A percentile compares a stretch with the other conserved stretches of the same genome.
Evolutionary conservation across 2,329 filamentous ascomycete genomes (phyloP).

Genomic region (Phialocephala sp.): DNA sequence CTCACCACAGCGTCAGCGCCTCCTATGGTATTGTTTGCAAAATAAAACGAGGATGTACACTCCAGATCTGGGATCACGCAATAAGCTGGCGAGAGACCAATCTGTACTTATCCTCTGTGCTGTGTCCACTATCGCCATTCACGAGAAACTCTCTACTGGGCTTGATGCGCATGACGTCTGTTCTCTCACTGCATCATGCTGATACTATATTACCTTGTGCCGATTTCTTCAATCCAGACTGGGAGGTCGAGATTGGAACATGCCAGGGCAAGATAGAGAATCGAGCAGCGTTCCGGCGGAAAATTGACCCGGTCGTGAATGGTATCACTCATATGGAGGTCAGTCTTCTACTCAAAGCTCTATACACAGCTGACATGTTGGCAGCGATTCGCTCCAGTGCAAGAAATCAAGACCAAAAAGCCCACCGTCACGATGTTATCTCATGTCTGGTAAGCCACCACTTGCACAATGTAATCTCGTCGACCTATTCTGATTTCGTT

Average conservation of each 20-base stretch:
- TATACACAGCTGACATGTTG: background rate
- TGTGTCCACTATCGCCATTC: conserved; percentile 38
- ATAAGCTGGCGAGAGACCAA: conserved; percentile 62
- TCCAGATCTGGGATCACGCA: conserved; percentile 69
- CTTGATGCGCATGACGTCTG: conserved; percentile 36
- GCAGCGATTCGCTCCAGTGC: conserved; percentile 61
- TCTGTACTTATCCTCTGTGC: conserved; percentile 40
- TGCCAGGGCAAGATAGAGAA: conserved; percentile 61
- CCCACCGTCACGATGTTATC: conserved; percentile 71
- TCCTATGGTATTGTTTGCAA: conserved; percentile 67
- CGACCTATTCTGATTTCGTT: conserved; percentile 1
- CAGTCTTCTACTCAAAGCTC: background rate
- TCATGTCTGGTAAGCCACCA: conserved; percentile 50
- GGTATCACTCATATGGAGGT: conserved; percentile 62
- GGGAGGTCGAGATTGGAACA: conserved; percentile 67
- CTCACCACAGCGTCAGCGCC: conserved; percentile 65
- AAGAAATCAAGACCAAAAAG: conserved; percentile 61
- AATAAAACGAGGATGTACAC: conserved; percentile 61
- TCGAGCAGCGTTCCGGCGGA: conserved; percentile 57
- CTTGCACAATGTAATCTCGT: background rate
- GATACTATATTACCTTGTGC: conserved; percentile 63
- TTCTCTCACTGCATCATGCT: conserved; percentile 53
- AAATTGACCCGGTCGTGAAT: conserved; percentile 69
- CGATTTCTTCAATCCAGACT: conserved; percentile 68
- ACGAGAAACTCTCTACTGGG: conserved; percentile 39